Evolutionary conservation across 1,139 yeast genomes (phyloP), one percentile per base, ranked within the genome.

Genomic region (Ogataea hybrid): DNA sequence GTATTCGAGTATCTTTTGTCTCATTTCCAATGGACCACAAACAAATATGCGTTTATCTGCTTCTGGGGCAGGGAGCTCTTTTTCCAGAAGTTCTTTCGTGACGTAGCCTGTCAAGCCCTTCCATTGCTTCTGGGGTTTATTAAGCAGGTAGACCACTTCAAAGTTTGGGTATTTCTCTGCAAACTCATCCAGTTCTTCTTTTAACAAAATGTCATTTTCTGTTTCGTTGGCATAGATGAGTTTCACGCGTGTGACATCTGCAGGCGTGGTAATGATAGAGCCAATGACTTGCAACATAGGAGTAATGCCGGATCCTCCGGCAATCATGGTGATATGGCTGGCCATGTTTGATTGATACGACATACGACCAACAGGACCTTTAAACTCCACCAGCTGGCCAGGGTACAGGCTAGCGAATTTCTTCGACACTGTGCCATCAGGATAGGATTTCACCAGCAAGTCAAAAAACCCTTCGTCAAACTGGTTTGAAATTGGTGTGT

Each of bases 221-320:
- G 88, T 75, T 54, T 82, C 84, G 54, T 84, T 84, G 35, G 87
- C 89, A 59, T 73, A 84, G 43, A 84, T 69, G 50, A 84, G 65
- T 2, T 77, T 69, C 42, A 84, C 70, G 44, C 72, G 71, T 31
- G 90, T 83, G 32, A 59, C 34, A 59, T 84, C 90, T 41, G 73
- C 79, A 7, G 86, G 81, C 31, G 81, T 78, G 22, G 89, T 83
- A 46, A 83, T 77, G 28, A 75, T 62, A 41, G 79, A 77, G 29
- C 81, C 77, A 42, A 78, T 67, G 11, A 84, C 83, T 59, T 84
- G 89, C 48, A 84, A 69, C 56, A 83, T 79, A 18, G 94, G 92
- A 11, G 94, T 84, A 46, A 84, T 81, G 42, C 92, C 92, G 0
- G 89, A 78, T 12, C 92, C 92, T 53, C 90, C 92, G n/a, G 90